phyloP scores from a whole-genome alignment of 192 early-diverging fungal genomes.

The Coemansia umbellata region DNA sequence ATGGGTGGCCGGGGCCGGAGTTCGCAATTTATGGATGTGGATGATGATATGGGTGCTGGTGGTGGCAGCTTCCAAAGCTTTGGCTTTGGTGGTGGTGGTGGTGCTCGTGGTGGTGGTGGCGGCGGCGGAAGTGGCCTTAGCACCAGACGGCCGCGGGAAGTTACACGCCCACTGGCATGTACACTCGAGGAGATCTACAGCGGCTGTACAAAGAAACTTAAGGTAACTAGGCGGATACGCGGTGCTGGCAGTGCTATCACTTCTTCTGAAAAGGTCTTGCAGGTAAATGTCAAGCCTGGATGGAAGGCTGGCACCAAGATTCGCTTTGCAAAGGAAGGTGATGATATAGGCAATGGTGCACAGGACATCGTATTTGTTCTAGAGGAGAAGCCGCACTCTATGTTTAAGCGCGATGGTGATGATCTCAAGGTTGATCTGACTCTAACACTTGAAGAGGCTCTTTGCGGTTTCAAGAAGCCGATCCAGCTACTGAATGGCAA shows the following conservation, averaged over 20 bases:
- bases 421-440: conserved; percentile 64
- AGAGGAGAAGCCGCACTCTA: conserved; percentile 87
- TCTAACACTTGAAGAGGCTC: conserved; percentile 73
- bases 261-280: conserved; percentile 74
- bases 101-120: conserved; percentile 17
- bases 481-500: conserved; percentile 77
- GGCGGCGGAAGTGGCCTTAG: conserved; percentile 28
- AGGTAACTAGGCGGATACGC: conserved; percentile 73
- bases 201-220: conserved; percentile 87
- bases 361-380: conserved; percentile 95
- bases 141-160: conserved; percentile 57
- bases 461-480: conserved; percentile 68
- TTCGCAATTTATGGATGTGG: conserved; percentile 53
- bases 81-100: conserved; percentile 14
- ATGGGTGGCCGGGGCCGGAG: conserved; percentile 48
- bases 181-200: conserved; percentile 90
- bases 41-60: conserved; percentile 49
- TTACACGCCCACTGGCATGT: conserved; percentile 68
- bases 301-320: conserved; percentile 99
- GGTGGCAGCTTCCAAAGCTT: conserved; percentile 37
- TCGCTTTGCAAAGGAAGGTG: conserved; percentile 84
- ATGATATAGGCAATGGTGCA: conserved; percentile 72
- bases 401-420: conserved; percentile 86
- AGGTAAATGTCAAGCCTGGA: conserved; percentile 83
- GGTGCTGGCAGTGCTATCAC: conserved; percentile 24